These are phyloP conservation scores for Poa annua DNA, from an alignment of 176 grass and related monocot genomes.

Conservation along the genomic window DNA sequence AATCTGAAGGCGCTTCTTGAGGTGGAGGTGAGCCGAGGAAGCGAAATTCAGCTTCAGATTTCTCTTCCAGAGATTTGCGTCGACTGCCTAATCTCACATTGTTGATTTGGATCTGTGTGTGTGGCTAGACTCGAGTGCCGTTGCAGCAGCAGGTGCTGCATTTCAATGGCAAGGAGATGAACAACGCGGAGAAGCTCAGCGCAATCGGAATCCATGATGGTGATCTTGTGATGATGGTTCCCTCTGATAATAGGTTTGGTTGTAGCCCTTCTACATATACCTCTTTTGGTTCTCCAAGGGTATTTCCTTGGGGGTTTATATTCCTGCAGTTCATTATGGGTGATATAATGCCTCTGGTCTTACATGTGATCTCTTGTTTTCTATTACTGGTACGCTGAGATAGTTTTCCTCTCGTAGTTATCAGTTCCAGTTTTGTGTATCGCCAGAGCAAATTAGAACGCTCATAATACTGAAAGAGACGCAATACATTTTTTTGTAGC, in stretches of 20 bases:
- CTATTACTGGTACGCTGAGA: background rate
- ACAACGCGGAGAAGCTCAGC: conserved; percentile 71
- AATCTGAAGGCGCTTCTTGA: conserved; percentile 96
- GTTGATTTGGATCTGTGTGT: conserved; percentile 35
- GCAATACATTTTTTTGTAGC: conserved; percentile 22
- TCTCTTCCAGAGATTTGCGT: background rate
- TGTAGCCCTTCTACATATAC: background rate
- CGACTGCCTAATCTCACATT: conserved; percentile 46
- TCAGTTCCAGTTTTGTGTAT: conserved; percentile 1
- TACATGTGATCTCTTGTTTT: background rate
- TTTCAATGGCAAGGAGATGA: conserved; percentile 93
- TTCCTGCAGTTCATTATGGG: background rate
- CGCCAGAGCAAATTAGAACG: background rate
- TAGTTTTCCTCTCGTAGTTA: conserved; percentile 18
- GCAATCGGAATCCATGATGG: conserved; percentile 68
- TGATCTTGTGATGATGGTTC: conserved; percentile 82
- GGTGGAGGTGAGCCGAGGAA: conserved; percentile 73
- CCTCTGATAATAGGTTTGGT: conserved; percentile 48
- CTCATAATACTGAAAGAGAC: background rate
- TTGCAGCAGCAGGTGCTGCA: conserved; percentile 75
- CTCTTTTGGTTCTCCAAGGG: background rate
- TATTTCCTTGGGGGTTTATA: conserved; percentile 1
- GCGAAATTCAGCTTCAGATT: background rate
- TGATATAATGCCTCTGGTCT: background rate
- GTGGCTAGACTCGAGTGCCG: conserved; percentile 61